Percentiles rank a stretch among this genome's conserved stretches.
Evolutionary conservation across 2,329 filamentous ascomycete genomes (phyloP).

Genomic region (Phialophora tarda): DNA sequence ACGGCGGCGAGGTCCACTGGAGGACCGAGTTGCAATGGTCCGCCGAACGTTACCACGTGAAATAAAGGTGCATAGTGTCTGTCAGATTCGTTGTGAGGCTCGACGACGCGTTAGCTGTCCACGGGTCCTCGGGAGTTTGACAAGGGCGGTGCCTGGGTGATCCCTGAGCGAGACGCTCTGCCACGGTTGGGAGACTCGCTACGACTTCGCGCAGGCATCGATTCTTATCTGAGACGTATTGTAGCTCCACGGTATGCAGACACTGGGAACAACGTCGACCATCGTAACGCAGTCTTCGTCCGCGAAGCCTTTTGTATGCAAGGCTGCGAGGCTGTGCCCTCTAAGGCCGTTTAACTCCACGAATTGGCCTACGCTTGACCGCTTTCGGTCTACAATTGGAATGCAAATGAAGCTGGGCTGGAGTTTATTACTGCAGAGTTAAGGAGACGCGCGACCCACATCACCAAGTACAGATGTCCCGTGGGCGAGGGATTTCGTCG

Average conservation of each 20-base stretch:
- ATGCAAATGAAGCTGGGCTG: background rate
- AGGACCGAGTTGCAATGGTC: background rate
- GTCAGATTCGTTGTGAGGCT: background rate
- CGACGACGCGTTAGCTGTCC: background rate
- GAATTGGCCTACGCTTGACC: background rate
- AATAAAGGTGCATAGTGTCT: background rate
- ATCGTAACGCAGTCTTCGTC: background rate
- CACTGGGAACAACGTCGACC: background rate
- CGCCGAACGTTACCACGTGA: too few relatives aligned
- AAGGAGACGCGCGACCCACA: background rate
- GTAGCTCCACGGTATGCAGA: background rate
- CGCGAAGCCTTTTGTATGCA: background rate
- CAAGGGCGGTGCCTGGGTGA: background rate
- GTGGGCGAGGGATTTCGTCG: background rate
- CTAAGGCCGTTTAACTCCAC: constrained; percentile 4
- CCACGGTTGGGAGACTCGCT: background rate
- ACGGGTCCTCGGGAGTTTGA: background rate
- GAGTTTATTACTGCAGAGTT: background rate
- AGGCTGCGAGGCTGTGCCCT: background rate
- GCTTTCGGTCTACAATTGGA: background rate
- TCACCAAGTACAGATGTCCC: background rate
- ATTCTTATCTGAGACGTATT: background rate
- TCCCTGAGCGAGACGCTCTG: background rate
- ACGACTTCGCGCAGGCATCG: too few relatives aligned
- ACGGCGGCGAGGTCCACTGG: background rate